phyloP scores from a whole-genome alignment of 129 eudicot species.

The Deinandra increscens region DNA sequence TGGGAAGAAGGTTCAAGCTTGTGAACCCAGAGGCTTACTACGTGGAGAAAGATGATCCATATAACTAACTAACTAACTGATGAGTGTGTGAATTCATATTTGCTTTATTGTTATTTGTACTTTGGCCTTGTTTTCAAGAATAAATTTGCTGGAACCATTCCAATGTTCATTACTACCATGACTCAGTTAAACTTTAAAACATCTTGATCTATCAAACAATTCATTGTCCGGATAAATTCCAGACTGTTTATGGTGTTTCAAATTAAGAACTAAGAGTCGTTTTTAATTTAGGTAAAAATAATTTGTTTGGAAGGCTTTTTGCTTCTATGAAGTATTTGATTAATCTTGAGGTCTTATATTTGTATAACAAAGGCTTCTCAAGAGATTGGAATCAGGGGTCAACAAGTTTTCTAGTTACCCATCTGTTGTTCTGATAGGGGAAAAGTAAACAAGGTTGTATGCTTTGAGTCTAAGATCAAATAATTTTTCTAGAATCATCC shows the following conservation, averaged over 20 bases:
- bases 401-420: constrained; percentile 10
- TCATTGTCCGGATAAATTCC: constrained; percentile 18
- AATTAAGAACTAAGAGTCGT: too few relatives aligned
- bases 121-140: too few relatives aligned
- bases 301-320: too few relatives aligned
- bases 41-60: too few relatives aligned
- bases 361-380: constrained; percentile 24
- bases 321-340: too few relatives aligned
- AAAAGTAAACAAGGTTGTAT: constrained; percentile 5
- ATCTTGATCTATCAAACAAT: constrained; percentile 35
- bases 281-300: too few relatives aligned
- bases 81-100: too few relatives aligned
- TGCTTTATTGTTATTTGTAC: too few relatives aligned
- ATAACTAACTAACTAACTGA: too few relatives aligned
- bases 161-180: constrained; percentile 12
- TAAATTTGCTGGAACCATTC: background rate
- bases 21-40: too few relatives aligned
- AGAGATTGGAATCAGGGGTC: constrained; percentile 22
- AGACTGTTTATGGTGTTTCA: too few relatives aligned
- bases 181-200: background rate
- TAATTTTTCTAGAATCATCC: constrained; percentile 7
- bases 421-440: constrained; percentile 20
- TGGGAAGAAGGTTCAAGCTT: too few relatives aligned
- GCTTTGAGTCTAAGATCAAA: constrained; percentile 18
- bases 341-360: background rate